Base-by-base conservation (phyloP, 805 yeast species). In the Myxozyma monticola region DNA sequence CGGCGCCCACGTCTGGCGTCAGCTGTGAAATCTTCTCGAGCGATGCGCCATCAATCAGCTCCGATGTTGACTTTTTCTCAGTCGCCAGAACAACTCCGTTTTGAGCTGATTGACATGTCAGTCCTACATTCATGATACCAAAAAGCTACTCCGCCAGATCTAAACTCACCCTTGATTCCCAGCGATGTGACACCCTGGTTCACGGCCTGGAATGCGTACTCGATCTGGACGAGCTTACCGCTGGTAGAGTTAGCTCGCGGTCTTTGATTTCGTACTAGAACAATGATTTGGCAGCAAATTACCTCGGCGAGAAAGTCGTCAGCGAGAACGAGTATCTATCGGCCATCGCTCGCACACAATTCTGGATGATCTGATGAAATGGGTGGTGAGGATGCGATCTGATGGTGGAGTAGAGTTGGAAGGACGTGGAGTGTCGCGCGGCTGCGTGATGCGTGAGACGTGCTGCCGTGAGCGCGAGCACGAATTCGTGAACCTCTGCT, bases 21-120 rank as follows among this genome's bases (percentile, higher is more conserved):
- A 93, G 79, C 54, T 79, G 71, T 42, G 87, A 84, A 33, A 93
- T 83, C 67, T 93, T 93, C 44, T 84, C 77, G 51, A 85, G 76
- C 43, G 88, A 78, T 42, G 85, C 95, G 30, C 80, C 72, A 60
- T 87, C 83, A 46, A 88, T 79, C 56, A 93, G 77, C 12, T 85
- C 76, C 8, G 96, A 88, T 40, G 84, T 77, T 28, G 91, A 78
- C 65, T 90, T 90, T 75, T 91, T 86, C 68, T 93, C 99, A 1
- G 99, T 91, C 60, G 99, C 99, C 58, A 93, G 78, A 2, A 93
- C 96, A 37, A 93, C 84, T 49, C 99, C 99, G 70, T 91, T 91
- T 49, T 95, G 86, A 18, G 98, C 93, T 68, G 76, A 76, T 2
- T 35, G 6, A 17, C 21, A 14, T 21, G 37, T 10, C 6, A 7